Evolutionary conservation across 768 basidiomycete species (phyloP), one percentile per base, ranked within the genome.

Genomic region (Auriculariales sp.): DNA sequence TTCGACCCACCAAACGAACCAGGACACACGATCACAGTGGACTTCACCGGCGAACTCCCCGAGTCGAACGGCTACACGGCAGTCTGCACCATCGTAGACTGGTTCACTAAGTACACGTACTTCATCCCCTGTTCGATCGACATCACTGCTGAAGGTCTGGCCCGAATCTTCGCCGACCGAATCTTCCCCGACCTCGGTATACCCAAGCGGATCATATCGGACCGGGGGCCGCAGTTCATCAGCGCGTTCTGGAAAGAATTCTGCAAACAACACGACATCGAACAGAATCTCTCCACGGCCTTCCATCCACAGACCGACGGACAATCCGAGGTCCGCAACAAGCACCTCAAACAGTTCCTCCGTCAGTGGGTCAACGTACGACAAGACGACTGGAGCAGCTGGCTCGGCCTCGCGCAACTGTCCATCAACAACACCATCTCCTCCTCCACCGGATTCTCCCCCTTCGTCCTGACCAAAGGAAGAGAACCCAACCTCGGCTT

Each of bases 291-390:
- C 17, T 48, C 32, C 5, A 48, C 51, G 29, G 48, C 46, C 10
- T 52, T 28, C 28, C 29, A 52, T 29, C 34, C 39, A 4, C 29
- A 49, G 48, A 28, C 48, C 9, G 33, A 35, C 25, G 30, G 33
- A 6, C 14, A 22, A 17, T 33, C 33, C 5, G 48, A 49, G 34
- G 19, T 22, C 48, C n/a, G 12, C 6, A 17, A 25, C 50, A 68
- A 70, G 49, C 56, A 63, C 3, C 25, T 72, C 0, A 68, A 73
- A 50, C 61, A 62, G 11, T 69, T 67, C 51, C 63, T 73, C 0
- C 56, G 65, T 0, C 44, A 62, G 1, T 70, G 62, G 53, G 45
- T 55, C 31, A 61, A 64, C 46, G 57, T 64, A 44, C 52, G 60
- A 4, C 64, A 69, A 31, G 49, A 59, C 3, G 59, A 68, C 29